phyloP scores from a whole-genome alignment of 1,139 yeast species.

The Suhomyces guaymorum region DNA sequence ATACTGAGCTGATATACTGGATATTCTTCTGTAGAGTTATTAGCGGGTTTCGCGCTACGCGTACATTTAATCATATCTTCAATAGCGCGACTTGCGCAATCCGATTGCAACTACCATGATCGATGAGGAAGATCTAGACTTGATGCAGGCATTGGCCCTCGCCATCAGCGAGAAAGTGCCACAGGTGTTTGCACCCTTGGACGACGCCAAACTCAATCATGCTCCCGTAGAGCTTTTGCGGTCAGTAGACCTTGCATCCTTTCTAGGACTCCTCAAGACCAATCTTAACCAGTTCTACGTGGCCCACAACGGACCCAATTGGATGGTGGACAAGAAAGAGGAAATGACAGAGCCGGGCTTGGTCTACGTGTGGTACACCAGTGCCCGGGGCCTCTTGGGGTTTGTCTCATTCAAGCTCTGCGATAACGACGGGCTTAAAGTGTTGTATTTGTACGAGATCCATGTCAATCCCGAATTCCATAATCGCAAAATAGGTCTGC shows the following conservation, averaged over 20 bases:
- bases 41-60: too few relatives aligned
- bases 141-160: slow-evolving; percentile 21
- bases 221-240: slow-evolving; percentile 17
- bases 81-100: too few relatives aligned
- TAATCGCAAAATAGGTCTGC: slow-evolving; percentile 34
- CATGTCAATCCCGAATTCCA: slow-evolving; percentile 41
- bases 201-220: slow-evolving; percentile 8
- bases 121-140: slow-evolving; percentile 24
- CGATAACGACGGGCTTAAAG: slow-evolving; percentile 29
- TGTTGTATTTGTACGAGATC: slow-evolving; percentile 55
- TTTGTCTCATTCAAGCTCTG: slow-evolving; percentile 48
- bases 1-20: too few relatives aligned
- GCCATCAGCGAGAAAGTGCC: slow-evolving; percentile 17
- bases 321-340: slow-evolving; percentile 44
- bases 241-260: slow-evolving; percentile 15
- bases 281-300: slow-evolving; percentile 36
- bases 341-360: slow-evolving; percentile 52
- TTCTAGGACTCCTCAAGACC: slow-evolving; percentile 28
- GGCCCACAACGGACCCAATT: slow-evolving; percentile 36
- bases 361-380: slow-evolving; percentile 35
- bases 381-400: slow-evolving; percentile 22
- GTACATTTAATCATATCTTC: too few relatives aligned
- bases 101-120: too few relatives aligned
- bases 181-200: slow-evolving; percentile 17
- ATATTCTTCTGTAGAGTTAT: too few relatives aligned